phyloP scores from a whole-genome alignment of 768 basidiomycete genomes.

The Hericium rajendrae region DNA sequence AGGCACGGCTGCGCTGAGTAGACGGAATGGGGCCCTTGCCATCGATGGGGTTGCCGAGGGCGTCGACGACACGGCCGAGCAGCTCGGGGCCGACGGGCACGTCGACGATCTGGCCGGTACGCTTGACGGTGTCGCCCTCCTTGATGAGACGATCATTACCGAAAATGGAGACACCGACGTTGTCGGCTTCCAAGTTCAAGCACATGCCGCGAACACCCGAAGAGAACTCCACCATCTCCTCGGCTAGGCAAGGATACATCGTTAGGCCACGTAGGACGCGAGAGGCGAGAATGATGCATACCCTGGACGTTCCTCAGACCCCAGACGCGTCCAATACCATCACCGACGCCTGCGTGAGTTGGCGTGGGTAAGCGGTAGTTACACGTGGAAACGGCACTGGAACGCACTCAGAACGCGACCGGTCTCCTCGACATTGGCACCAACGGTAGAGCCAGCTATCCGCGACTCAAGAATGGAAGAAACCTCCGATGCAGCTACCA shows the following conservation, averaged over 20 bases:
- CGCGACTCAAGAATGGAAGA: constrained; percentile 98
- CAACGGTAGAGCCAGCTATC: constrained; percentile 85
- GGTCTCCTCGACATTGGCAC: constrained; percentile 97
- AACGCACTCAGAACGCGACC: constrained; percentile 94
- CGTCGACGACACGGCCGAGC: constrained; percentile 98
- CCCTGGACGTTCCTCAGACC: constrained; percentile 98
- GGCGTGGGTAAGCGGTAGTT: constrained; percentile 18
- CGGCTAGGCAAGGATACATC: constrained; percentile 43
- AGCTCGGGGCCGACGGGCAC: constrained; percentile 96
- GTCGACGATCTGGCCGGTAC: constrained; percentile 99
- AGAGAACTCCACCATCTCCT: constrained; percentile 99
- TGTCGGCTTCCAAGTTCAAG: constrained; percentile 99
- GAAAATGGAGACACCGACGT: constrained; percentile 99
- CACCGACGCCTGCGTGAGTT: constrained; percentile 75
- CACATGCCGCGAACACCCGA: constrained; percentile 99
- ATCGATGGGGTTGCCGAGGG: constrained; percentile 99
- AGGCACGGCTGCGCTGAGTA: constrained; percentile 90
- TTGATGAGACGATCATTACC: constrained; percentile 97
- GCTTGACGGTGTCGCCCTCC: constrained; percentile 99
- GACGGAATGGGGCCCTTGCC: constrained; percentile 97
- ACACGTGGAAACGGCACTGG: neutral
- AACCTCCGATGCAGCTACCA: constrained; percentile 92
- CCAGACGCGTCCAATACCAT: constrained; percentile 99
- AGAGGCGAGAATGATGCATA: constrained; percentile 23
- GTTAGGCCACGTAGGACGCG: constrained; percentile 10